Percentiles rank a stretch among this genome's conserved stretches.
These are phyloP conservation scores for Paraleonurus japonicus DNA, from an alignment of 257 asterid genomes.

Conservation along the genomic window DNA sequence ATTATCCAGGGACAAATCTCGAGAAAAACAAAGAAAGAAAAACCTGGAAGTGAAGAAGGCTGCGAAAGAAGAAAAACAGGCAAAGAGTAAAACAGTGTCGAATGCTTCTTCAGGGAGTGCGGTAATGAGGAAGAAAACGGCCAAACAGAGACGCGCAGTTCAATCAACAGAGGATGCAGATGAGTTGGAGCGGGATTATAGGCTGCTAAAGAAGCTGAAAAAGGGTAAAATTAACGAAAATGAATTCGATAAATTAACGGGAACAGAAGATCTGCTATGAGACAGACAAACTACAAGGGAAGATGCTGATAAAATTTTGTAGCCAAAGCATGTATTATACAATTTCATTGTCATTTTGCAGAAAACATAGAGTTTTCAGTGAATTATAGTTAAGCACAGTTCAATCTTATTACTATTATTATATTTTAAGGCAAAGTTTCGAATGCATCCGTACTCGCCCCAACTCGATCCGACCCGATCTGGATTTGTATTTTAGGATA, in stretches of 20 bases:
- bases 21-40: conserved; percentile 88
- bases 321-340: not conserved
- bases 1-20: conserved; percentile 71
- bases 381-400: no score
- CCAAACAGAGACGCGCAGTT: conserved; percentile 78
- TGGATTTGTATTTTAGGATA: no score
- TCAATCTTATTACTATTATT: no score
- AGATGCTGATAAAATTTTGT: not conserved
- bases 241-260: conserved; percentile 78
- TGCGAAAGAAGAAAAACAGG: conserved; percentile 48
- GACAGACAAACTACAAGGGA: not conserved
- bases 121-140: conserved; percentile 70
- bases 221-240: conserved; percentile 66
- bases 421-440: no score
- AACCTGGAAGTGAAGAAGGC: conserved; percentile 57
- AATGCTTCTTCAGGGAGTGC: conserved; percentile 33
- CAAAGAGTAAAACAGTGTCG: conserved; percentile 39
- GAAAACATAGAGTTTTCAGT: not conserved
- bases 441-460: no score
- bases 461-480: no score
- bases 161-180: conserved; percentile 86
- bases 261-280: conserved; percentile 68
- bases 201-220: conserved; percentile 72
- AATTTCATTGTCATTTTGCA: not conserved
- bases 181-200: conserved; percentile 71